Base-by-base conservation (phyloP, 441 rosid genomes). In the Corymbia citriodora region DNA sequence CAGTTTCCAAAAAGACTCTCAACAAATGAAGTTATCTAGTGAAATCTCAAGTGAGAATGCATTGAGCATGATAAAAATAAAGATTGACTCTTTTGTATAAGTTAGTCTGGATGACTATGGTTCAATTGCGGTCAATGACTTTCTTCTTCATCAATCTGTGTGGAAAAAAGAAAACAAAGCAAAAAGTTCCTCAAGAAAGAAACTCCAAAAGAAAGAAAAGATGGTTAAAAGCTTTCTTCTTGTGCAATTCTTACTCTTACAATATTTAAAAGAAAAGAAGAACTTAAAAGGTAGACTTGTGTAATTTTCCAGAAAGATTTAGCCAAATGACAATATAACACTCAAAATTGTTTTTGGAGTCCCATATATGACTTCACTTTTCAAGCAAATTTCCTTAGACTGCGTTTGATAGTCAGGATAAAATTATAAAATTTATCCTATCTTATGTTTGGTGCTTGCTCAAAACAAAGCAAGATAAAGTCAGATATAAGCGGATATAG, bases 101-200 rank as follows among this genome's bases (percentile, higher is more conserved):
- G 27, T 61, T 61, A 7, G 68, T 61, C 17, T 9, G 12, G 68
- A 61, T 61, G 68, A 61, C 27, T 61, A 12, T 27, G 68, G 68
- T 61, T 61, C 68, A 61, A 61, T 17, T 17, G 12, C 3, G 29
- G 4, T 27, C 68, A 61, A 61, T 5, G 9, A 0, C 9, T 61
- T 61, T 61, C 68, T 10, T 61, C 17, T 27, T 61, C 27, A 61
- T 14, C 6, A 27, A 16, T 27, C 33, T 6, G 0, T 61, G 31
- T 13, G 70, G 33, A 14, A 61, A 61, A 61, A 61, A 57, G 25
- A 61, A 61, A 11, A 11, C 11, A 5, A 59, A 61, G 0, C 5
- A 1, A 61, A 61, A 25, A 6, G 2, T 27, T 61, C 6, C 4
- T 27, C 0, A 15, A 6, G 0, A 6, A 61, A 27, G 17, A 61